These are phyloP conservation scores for Pythium grandisporangium DNA, from an alignment of 352 stramenopile species.

Conservation along the genomic window DNA sequence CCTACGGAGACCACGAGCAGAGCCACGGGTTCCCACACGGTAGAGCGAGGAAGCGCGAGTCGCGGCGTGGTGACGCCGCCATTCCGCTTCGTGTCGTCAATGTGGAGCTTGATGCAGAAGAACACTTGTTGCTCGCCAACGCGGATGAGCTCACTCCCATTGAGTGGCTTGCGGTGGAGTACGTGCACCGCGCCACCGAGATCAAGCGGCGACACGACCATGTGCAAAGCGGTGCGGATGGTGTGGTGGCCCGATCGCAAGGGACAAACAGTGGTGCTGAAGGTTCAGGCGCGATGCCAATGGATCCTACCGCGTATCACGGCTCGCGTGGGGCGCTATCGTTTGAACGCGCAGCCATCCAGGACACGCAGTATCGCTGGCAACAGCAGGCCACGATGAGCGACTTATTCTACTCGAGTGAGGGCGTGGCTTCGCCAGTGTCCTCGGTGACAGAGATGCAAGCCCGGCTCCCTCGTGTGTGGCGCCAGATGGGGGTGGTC, in stretches of 20 bases:
- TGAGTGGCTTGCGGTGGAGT: conserved; percentile 83
- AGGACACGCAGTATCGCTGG: too few species aligned
- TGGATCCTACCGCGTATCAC: too few species aligned
- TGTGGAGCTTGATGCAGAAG: conserved; percentile 65
- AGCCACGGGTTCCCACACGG: too few species aligned
- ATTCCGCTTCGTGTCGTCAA: conserved; percentile 41
- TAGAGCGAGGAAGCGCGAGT: too few species aligned
- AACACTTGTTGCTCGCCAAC: conserved; percentile 75
- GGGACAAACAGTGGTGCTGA: conserved; percentile 11
- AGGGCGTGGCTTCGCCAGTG: too few species aligned
- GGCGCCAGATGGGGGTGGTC: too few species aligned
- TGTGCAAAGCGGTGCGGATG: conserved; percentile 18
- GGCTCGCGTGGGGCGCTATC: too few species aligned
- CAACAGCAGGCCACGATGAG: conserved; percentile 6
- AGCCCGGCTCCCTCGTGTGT: too few species aligned
- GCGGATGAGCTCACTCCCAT: conserved; percentile 76
- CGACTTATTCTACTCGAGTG: conserved; percentile 12
- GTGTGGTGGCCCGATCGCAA: too few species aligned
- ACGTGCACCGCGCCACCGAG: conserved; percentile 50
- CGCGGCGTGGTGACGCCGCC: too few species aligned
- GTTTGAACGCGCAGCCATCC: too few species aligned
- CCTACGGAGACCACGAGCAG: conserved; percentile 29
- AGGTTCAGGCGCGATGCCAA: conserved; percentile 14
- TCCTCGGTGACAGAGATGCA: too few species aligned
- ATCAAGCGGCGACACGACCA: conserved; percentile 26